Evolutionary conservation across 768 basidiomycete species (phyloP).

Genomic region (Inosperma sp.): DNA sequence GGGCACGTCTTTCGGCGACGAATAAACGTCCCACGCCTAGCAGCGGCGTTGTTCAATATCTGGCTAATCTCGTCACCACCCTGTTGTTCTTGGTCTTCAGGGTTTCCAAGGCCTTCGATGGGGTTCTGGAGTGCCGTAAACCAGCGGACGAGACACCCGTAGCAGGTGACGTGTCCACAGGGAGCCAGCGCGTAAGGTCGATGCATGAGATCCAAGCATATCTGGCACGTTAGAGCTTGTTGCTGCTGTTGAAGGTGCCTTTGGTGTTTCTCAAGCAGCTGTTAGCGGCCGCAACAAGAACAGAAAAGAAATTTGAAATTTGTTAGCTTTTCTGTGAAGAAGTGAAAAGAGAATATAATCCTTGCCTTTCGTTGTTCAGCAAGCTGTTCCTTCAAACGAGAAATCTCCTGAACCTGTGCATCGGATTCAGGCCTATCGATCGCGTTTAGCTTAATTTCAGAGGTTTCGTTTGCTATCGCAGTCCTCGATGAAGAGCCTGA

Average conservation of each 20-base stretch:
- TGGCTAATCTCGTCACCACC: constrained; percentile 9
- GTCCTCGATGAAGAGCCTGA: constrained; percentile 1
- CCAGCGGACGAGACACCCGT: constrained; percentile 71
- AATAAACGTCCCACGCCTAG: constrained; percentile 42
- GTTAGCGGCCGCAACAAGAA: constrained; percentile 2
- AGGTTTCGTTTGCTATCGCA: constrained; percentile 15
- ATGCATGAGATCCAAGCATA: constrained; percentile 71
- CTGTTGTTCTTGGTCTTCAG: constrained; percentile 18
- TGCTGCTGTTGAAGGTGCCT: constrained; percentile 49
- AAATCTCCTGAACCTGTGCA: constrained; percentile 28
- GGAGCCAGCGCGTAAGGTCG: constrained; percentile 71
- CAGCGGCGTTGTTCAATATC: constrained; percentile 36
- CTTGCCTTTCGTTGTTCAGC: constrained; percentile 38
- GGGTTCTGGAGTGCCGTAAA: constrained; percentile 47
- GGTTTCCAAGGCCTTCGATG: constrained; percentile 5
- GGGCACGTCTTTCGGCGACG: constrained; percentile 68
- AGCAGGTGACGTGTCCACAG: constrained; percentile 71
- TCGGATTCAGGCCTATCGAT: constrained; percentile 2
- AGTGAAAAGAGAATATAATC: neutral
- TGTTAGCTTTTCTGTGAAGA: neutral
- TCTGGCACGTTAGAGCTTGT: constrained; percentile 68
- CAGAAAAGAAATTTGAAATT: neutral
- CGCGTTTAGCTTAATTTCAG: neutral
- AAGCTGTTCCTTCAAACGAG: constrained; percentile 42
- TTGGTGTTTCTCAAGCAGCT: constrained; percentile 54